These are phyloP conservation scores for Fragaria ananassa DNA, from an alignment of 306 rosid genomes.

Conservation along the genomic window DNA sequence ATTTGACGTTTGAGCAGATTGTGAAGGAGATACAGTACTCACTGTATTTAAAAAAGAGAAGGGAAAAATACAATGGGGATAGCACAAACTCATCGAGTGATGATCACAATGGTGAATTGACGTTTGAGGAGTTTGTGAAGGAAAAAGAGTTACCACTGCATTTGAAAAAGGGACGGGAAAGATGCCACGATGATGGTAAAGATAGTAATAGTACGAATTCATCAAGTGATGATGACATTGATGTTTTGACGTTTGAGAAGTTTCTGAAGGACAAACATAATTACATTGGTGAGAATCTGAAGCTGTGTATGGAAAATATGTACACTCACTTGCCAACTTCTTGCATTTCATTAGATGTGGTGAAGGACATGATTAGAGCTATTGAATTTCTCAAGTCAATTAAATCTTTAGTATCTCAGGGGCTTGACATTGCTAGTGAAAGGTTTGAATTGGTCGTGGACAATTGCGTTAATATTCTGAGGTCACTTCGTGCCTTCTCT, in stretches of 20 bases:
- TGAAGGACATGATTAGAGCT: conserved; percentile 28
- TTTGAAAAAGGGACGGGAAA: neutral
- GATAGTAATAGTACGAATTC: neutral
- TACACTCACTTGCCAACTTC: conserved; percentile 27
- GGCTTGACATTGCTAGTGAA: conserved; percentile 10
- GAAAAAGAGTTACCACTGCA: neutral
- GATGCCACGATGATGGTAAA: neutral
- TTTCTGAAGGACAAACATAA: conserved; percentile 32
- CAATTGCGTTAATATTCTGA: neutral
- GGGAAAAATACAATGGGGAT: neutral
- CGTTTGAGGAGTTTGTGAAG: conserved; percentile 33
- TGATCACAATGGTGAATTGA: neutral
- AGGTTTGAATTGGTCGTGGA: conserved; percentile 10
- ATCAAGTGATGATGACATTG: neutral
- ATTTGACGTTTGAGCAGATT: conserved; percentile 29
- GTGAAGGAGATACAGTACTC: conserved; percentile 22
- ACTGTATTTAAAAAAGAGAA: neutral
- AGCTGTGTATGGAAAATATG: conserved; percentile 17
- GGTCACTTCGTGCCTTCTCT: conserved; percentile 25
- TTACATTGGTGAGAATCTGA: conserved; percentile 15
- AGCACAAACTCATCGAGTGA: neutral
- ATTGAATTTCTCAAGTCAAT: conserved; percentile 22
- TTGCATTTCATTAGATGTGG: conserved; percentile 16
- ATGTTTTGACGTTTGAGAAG: conserved; percentile 14
- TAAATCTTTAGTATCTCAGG: neutral